Percentiles rank a stretch among this genome's conserved stretches.
These are phyloP conservation scores for Cryptosporidium sp. DNA, from an alignment of 169 alveolate genomes.

Conservation along the genomic window DNA sequence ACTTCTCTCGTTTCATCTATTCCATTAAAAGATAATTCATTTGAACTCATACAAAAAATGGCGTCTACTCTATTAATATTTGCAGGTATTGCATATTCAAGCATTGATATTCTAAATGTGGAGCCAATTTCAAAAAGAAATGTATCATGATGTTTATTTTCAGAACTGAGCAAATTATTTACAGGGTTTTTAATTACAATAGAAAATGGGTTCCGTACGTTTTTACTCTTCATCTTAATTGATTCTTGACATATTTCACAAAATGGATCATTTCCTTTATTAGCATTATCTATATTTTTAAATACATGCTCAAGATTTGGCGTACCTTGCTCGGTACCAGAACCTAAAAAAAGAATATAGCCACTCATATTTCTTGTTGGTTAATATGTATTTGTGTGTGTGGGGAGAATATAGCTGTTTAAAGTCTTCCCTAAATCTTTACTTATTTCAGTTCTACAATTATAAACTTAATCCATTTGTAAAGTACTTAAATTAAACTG, in stretches of 20 bases:
- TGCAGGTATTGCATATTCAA: constrained; percentile 35
- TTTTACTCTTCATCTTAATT: not conserved
- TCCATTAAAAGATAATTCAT: constrained; percentile 42
- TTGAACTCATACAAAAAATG: constrained; percentile 45
- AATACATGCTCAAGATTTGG: constrained; percentile 62
- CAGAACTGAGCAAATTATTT: not conserved
- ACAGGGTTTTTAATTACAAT: not conserved
- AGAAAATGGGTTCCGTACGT: constrained; percentile 53
- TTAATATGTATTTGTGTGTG: not conserved
- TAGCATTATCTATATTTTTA: constrained; percentile 27
- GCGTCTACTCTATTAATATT: constrained; percentile 32
- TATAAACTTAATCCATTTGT: not conserved
- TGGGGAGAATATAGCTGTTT: not conserved
- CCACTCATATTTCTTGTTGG: constrained; percentile 29
- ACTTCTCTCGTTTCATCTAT: constrained; percentile 68
- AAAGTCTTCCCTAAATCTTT: not conserved
- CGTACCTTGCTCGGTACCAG: constrained; percentile 35
- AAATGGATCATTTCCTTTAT: constrained; percentile 10
- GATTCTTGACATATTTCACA: constrained; percentile 44
- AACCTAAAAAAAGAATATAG: constrained; percentile 40
- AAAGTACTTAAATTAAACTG: too few species aligned
- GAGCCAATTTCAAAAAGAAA: constrained; percentile 56
- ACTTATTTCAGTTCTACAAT: too few species aligned
- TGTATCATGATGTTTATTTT: not conserved
- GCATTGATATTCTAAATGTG: constrained; percentile 35